A percentile compares a stretch with the other conserved stretches of the same genome.
Conservation (phyloP, 352 stramenopile species). For the Elongisporangium anandrum region DNA sequence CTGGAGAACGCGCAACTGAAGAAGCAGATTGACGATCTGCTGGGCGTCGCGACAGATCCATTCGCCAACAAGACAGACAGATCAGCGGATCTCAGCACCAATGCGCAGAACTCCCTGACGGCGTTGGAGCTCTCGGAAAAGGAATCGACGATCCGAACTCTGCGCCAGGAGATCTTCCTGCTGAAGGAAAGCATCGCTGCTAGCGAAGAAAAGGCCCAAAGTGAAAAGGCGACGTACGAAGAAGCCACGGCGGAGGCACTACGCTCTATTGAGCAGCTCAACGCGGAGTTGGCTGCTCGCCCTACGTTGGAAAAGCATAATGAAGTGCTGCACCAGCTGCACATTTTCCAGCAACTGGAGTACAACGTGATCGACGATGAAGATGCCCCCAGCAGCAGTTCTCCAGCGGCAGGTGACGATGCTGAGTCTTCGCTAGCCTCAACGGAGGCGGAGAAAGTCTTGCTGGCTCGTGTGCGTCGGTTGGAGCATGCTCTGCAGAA, state of each 20-base stretch:
- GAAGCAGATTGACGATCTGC: conserved; percentile 74
- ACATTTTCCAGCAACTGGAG: conserved; percentile 92
- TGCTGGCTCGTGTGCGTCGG: conserved; percentile 61
- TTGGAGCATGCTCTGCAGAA: conserved; percentile 70
- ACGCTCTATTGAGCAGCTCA: conserved; percentile 21
- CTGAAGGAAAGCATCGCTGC: conserved; percentile 45
- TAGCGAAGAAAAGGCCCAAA: conserved; percentile 11
- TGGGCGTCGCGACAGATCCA: conserved; percentile 20
- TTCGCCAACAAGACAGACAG: not conserved
- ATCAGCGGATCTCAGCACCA: conserved; percentile 6
- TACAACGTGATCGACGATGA: conserved; percentile 81
- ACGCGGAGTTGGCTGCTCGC: conserved; percentile 35
- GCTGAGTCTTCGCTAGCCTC: conserved; percentile 12
- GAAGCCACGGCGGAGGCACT: conserved; percentile 19
- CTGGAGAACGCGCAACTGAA: conserved; percentile 84
- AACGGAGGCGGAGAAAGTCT: conserved; percentile 51
- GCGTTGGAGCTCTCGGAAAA: conserved; percentile 44
- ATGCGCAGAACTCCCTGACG: conserved; percentile 11
- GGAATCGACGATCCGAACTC: conserved; percentile 34
- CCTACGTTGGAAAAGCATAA: conserved; percentile 87
- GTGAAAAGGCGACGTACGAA: conserved; percentile 28
- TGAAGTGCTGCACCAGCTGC: conserved; percentile 86
- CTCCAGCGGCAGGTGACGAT: conserved; percentile 7
- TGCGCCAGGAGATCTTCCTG: conserved; percentile 56
- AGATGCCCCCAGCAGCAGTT: conserved; percentile 25